phyloP scores from a whole-genome alignment of 345 rosid species.

The Barbarea vulgaris region DNA sequence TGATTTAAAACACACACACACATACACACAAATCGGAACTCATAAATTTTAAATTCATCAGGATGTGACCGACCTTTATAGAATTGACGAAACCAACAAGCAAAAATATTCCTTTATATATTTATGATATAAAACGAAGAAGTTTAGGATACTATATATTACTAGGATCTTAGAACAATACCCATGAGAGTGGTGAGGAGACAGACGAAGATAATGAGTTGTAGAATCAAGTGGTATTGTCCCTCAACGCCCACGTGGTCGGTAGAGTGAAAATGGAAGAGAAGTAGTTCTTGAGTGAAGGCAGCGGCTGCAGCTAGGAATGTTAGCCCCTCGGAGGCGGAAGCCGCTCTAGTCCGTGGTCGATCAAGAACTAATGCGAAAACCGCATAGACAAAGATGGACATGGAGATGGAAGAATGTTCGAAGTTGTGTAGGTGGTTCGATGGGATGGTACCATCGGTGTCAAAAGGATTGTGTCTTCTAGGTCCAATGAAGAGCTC shows the following conservation, averaged over 20 bases:
- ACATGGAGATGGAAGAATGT: slow-evolving; percentile 60
- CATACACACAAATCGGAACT: neutral
- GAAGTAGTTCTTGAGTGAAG: slow-evolving; percentile 57
- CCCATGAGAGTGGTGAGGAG: slow-evolving; percentile 60
- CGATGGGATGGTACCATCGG: slow-evolving; percentile 68
- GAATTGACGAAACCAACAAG: neutral
- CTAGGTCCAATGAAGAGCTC: slow-evolving; percentile 69
- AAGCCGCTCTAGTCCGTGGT: slow-evolving; percentile 18
- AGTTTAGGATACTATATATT: neutral
- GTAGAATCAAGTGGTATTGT: slow-evolving; percentile 67
- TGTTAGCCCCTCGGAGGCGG: slow-evolving; percentile 39
- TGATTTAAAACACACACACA: neutral
- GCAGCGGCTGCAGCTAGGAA: slow-evolving; percentile 53
- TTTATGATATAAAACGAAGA: neutral
- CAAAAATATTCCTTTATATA: neutral
- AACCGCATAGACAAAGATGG: slow-evolving; percentile 59
- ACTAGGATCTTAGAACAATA: slow-evolving; percentile 12
- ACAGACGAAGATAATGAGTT: slow-evolving; percentile 48
- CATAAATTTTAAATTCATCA: neutral
- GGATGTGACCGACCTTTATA: neutral
- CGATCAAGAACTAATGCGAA: slow-evolving; percentile 57
- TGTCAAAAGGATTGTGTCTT: slow-evolving; percentile 65
- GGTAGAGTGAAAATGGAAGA: slow-evolving; percentile 71
- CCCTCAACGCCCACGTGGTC: slow-evolving; percentile 83
- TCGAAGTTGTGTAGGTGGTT: slow-evolving; percentile 78